A percentile compares a stretch with the other conserved stretches of the same genome.
Conservation (phyloP, 2,329 filamentous ascomycete genomes). For the Raffaelea ambrosiae region DNA sequence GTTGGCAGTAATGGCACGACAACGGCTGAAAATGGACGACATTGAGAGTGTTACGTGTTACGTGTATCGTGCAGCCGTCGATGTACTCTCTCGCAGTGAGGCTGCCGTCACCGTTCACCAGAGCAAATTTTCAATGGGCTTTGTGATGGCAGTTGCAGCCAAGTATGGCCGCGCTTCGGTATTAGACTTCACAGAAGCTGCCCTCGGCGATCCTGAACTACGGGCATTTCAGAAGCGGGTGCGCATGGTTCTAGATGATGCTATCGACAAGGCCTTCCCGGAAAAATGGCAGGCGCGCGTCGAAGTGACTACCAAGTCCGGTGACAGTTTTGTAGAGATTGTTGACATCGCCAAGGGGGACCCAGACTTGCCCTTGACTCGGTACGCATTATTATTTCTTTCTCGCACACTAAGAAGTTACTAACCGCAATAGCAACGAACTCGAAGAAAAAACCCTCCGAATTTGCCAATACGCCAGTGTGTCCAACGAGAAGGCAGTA, state of each 20-base stretch:
- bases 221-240: constrained; percentile 1
- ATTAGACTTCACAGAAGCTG: constrained; percentile 3
- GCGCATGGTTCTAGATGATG: constrained; percentile 1
- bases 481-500: neutral
- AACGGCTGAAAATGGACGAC: neutral
- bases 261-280: constrained; percentile 2
- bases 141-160: constrained; percentile 3
- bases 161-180: constrained; percentile 1
- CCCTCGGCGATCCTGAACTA: neutral
- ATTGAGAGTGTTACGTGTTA: neutral
- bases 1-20: neutral
- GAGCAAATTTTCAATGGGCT: constrained; percentile 7
- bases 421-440: neutral
- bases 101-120: constrained; percentile 1
- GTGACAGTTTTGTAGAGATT: neutral
- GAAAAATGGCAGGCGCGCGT: constrained; percentile 5
- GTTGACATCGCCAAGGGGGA: constrained; percentile 5
- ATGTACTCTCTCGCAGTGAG: neutral
- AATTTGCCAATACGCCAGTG: neutral
- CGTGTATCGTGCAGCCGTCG: neutral
- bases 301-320: neutral
- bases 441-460: neutral
- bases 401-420: no score
- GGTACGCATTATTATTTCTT: no score
- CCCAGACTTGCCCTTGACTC: no score